Evolutionary conservation across 345 rosid species (phyloP).

Genomic region (Heritiera fomes): DNA sequence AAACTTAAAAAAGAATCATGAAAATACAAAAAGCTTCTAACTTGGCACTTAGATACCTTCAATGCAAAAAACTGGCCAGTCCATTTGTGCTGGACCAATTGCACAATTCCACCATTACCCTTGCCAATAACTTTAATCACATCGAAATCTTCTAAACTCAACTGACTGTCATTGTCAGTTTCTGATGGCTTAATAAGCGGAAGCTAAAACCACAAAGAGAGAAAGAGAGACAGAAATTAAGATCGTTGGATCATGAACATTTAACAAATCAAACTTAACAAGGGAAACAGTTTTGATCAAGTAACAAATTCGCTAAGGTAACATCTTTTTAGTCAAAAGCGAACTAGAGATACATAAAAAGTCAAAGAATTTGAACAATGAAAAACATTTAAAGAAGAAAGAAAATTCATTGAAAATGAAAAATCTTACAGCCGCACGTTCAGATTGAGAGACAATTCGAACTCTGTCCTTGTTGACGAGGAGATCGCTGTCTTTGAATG

Average conservation of each 20-base stretch:
- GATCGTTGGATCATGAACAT: neutral
- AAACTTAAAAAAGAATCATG: neutral
- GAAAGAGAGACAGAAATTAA: neutral
- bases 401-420: neutral
- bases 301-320: neutral
- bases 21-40: neutral
- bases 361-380: neutral
- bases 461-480: constrained; percentile 90
- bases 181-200: constrained; percentile 66
- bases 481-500: constrained; percentile 90
- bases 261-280: neutral
- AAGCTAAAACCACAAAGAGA: constrained; percentile 43
- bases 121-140: constrained; percentile 81
- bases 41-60: constrained; percentile 50
- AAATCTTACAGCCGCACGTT: constrained; percentile 57
- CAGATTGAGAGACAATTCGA: constrained; percentile 61
- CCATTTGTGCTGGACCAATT: constrained; percentile 97
- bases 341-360: neutral
- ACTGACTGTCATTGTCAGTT: constrained; percentile 53
- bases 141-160: constrained; percentile 76
- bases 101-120: constrained; percentile 93
- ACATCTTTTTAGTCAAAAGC: neutral
- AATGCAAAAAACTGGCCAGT: constrained; percentile 85
- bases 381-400: neutral
- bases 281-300: neutral